phyloP scores from a whole-genome alignment of 176 grass and related monocot genomes.

The Melocanna baccifera region DNA sequence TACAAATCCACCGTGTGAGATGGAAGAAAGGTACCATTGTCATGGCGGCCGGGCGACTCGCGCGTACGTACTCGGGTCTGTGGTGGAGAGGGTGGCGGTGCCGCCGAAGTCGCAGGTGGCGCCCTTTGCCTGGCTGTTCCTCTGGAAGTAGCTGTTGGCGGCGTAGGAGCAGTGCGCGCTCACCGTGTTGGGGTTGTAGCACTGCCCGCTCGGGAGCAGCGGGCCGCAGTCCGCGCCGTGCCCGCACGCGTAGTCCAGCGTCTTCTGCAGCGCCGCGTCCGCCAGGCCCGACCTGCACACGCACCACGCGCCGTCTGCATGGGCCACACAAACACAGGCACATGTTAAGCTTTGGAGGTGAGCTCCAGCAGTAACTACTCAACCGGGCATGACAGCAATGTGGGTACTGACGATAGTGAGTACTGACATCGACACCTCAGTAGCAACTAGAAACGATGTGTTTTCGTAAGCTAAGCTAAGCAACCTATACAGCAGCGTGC shows the following conservation, averaged over 20 bases:
- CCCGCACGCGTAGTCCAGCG: constrained; percentile 65
- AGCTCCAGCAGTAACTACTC: not conserved
- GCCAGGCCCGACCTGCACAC: constrained; percentile 40
- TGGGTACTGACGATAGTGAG: no score
- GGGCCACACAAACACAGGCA: not conserved
- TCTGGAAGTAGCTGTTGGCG: constrained; percentile 82
- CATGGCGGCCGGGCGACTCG: not conserved
- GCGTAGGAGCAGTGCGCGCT: constrained; percentile 60
- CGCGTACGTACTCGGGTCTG: constrained; percentile 49
- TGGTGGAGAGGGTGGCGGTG: constrained; percentile 57
- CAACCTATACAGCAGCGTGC: no score
- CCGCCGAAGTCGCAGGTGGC: constrained; percentile 87
- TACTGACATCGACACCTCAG: no score
- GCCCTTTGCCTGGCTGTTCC: constrained; percentile 50
- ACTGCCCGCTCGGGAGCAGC: constrained; percentile 41
- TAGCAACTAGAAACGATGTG: no score
- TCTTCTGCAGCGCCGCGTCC: constrained; percentile 47
- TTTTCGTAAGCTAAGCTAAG: no score
- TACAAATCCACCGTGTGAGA: not conserved
- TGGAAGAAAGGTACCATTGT: not conserved
- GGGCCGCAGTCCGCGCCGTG: constrained; percentile 61
- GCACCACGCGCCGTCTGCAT: constrained; percentile 48
- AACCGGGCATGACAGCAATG: no score
- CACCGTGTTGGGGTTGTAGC: constrained; percentile 48
- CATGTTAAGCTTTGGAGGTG: not conserved